Evolutionary conservation across 371 early-diverging fungal genomes (phyloP).

Genomic region (Fennellomyces sp.): DNA sequence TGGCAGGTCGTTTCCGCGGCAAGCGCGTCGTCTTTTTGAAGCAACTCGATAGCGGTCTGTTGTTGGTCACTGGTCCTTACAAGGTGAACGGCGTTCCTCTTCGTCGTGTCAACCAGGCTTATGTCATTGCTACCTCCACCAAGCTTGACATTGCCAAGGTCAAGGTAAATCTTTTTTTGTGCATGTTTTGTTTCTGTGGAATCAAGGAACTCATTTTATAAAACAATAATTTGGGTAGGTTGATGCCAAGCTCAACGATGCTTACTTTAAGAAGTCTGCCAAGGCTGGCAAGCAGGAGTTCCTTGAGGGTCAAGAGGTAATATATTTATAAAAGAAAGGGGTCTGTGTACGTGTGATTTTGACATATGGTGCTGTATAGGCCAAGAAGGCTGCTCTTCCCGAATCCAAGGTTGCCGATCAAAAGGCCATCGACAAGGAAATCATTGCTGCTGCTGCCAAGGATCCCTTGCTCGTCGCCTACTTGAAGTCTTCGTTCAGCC

Average conservation of each 20-base stretch:
- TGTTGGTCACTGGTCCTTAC: conserved; percentile 97
- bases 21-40: conserved; percentile 98
- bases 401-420: conserved; percentile 81
- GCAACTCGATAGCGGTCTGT: conserved; percentile 93
- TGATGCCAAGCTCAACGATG: conserved; percentile 88
- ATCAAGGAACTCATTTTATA: background rate
- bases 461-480: conserved; percentile 85
- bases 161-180: conserved; percentile 47
- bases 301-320: conserved; percentile 76
- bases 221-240: conserved; percentile 28
- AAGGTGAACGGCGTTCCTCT: conserved; percentile 98
- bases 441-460: conserved; percentile 84
- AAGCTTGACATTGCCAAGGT: conserved; percentile 86
- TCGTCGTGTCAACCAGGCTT: conserved; percentile 97
- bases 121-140: conserved; percentile 98
- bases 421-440: conserved; percentile 84
- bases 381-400: conserved; percentile 70
- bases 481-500: conserved; percentile 83
- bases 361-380: background rate
- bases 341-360: background rate
- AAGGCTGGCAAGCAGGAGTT: conserved; percentile 85
- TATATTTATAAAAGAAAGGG: background rate
- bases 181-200: no score
- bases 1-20: conserved; percentile 97
- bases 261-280: conserved; percentile 85